These are phyloP conservation scores for Stephania cephalantha DNA, from an alignment of 164 flowering plant genomes.

Conservation along the genomic window DNA sequence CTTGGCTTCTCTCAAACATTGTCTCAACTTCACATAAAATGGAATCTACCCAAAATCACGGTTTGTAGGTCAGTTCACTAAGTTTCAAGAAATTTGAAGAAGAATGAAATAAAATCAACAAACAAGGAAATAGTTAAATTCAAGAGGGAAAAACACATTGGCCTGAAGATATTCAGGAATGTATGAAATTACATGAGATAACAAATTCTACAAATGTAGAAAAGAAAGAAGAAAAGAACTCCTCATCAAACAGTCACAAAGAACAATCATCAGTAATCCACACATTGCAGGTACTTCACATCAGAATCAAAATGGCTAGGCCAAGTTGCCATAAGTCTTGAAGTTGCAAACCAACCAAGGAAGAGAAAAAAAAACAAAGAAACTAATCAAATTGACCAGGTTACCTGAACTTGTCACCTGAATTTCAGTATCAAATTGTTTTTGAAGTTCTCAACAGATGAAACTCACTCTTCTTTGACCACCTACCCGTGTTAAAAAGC, in stretches of 20 bases:
- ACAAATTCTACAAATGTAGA: background rate
- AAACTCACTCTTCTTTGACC: constrained; percentile 6
- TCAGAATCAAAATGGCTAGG: constrained; percentile 1
- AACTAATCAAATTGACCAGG: constrained; percentile 3
- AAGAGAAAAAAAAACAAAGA: constrained; percentile 4
- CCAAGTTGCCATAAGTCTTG: background rate
- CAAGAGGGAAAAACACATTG: background rate
- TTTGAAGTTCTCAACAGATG: background rate
- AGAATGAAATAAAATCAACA: too few species aligned
- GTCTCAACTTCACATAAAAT: too few species aligned
- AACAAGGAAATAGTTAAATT: background rate
- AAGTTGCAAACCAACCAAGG: constrained; percentile 4
- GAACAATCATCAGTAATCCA: constrained; percentile 4
- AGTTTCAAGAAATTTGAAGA: too few species aligned
- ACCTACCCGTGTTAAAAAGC: background rate
- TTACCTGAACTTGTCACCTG: background rate
- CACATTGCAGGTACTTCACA: background rate
- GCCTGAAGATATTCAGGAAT: background rate
- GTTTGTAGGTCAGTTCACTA: too few species aligned
- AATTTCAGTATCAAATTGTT: constrained; percentile 6
- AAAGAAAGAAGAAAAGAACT: background rate
- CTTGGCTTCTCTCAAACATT: too few species aligned
- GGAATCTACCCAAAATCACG: too few species aligned
- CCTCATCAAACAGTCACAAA: background rate
- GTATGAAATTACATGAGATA: background rate